Conservation (phyloP, 768 basidiomycete genomes). For the Mycena sanguinolenta region DNA sequence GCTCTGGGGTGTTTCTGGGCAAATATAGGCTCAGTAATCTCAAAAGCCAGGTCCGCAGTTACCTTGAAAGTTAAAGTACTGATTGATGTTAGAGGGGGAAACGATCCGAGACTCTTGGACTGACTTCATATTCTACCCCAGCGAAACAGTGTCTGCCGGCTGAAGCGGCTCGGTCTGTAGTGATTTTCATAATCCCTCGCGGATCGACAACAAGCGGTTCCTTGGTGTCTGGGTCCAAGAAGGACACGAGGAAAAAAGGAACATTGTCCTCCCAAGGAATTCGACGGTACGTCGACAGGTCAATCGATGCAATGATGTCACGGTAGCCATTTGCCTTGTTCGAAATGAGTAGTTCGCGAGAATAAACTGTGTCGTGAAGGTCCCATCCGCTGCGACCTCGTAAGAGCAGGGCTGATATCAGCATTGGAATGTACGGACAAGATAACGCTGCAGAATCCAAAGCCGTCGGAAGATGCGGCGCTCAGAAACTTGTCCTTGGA, state of each 20-base stretch:
- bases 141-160: conserved; percentile 76
- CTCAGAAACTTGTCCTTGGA: conserved; percentile 92
- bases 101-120: conserved; percentile 36
- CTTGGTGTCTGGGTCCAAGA: conserved; percentile 88
- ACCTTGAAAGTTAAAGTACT: conserved; percentile 96
- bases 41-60: not conserved
- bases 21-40: conserved; percentile 21
- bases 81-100: conserved; percentile 10
- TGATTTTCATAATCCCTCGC: conserved; percentile 79
- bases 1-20: conserved; percentile 82
- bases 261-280: conserved; percentile 94
- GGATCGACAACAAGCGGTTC: conserved; percentile 87
- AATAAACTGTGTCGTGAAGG: conserved; percentile 90
- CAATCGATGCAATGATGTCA: conserved; percentile 89
- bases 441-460: conserved; percentile 94
- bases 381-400: conserved; percentile 82
- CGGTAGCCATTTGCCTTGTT: conserved; percentile 94
- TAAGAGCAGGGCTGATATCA: conserved; percentile 5
- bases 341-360: conserved; percentile 88
- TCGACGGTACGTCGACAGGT: conserved; percentile 88
- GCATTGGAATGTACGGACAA: conserved; percentile 69
- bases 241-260: conserved; percentile 94
- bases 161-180: conserved; percentile 63
- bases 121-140: conserved; percentile 95
- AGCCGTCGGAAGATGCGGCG: conserved; percentile 83